A percentile compares a stretch with the other conserved stretches of the same genome.
Evolutionary conservation across 2,329 filamentous ascomycete genomes (phyloP).

Genomic region (Teratosphaeriaceae sp.): DNA sequence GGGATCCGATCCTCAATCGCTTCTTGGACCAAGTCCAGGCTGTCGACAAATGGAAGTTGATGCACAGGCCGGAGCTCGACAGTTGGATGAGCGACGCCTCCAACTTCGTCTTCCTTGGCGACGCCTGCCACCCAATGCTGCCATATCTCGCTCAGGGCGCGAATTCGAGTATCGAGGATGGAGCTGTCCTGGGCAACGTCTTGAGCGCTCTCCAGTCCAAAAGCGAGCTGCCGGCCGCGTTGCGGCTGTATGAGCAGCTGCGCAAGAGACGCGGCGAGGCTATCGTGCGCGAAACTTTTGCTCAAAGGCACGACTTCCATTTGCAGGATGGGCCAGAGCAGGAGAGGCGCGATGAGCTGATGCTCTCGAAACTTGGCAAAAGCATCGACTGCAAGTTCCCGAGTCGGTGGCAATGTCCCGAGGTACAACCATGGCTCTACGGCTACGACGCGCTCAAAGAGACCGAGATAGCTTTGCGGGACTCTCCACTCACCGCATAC

Average conservation of each 20-base stretch:
- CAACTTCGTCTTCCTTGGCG: slow-evolving; percentile 49
- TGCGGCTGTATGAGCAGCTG: slow-evolving; percentile 40
- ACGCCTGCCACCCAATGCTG: slow-evolving; percentile 59
- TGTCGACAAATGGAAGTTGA: slow-evolving; percentile 64
- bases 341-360: slow-evolving; percentile 49
- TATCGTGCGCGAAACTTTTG: slow-evolving; percentile 58
- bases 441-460: slow-evolving; percentile 57
- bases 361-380: slow-evolving; percentile 50
- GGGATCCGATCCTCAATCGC: slow-evolving; percentile 54
- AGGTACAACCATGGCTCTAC: slow-evolving; percentile 58
- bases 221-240: slow-evolving; percentile 31
- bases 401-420: slow-evolving; percentile 56
- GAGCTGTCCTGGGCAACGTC: slow-evolving; percentile 55
- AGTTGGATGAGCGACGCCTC: slow-evolving; percentile 49
- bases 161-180: slow-evolving; percentile 62
- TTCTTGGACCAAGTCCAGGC: slow-evolving; percentile 47
- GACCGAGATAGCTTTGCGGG: slow-evolving; percentile 30
- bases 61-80: slow-evolving; percentile 49
- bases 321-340: slow-evolving; percentile 50
- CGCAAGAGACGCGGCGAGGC: slow-evolving; percentile 45
- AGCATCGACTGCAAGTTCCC: slow-evolving; percentile 52
- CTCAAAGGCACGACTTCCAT: slow-evolving; percentile 37
- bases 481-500: slow-evolving; percentile 9
- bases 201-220: slow-evolving; percentile 45
- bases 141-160: slow-evolving; percentile 57